Evolutionary conservation across 768 basidiomycete species (phyloP).

Genomic region (Suillus plorans): DNA sequence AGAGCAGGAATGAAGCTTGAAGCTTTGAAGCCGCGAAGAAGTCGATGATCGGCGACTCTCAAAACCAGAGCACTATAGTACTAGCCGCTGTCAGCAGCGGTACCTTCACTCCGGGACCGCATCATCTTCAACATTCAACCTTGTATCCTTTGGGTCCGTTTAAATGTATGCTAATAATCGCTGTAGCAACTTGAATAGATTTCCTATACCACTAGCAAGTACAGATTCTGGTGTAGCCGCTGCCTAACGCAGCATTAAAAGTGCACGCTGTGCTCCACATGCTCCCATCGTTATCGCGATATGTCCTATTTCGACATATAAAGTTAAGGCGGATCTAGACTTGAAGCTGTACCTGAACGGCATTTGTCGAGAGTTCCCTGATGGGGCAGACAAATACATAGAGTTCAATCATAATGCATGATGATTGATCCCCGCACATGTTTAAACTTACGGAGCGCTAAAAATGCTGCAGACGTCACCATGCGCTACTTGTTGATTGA

Average conservation of each 20-base stretch:
- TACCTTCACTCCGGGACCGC: not conserved
- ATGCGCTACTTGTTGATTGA: not conserved
- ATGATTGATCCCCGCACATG: not conserved
- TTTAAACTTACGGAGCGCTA: not conserved
- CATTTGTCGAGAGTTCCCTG: not conserved
- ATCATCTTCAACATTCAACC: not conserved
- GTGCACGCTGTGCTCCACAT: not conserved
- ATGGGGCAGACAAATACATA: not conserved
- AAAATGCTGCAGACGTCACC: not conserved
- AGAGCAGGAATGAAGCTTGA: not conserved
- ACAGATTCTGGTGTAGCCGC: not conserved
- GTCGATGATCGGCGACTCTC: not conserved
- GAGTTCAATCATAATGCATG: not conserved
- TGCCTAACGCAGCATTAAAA: not conserved
- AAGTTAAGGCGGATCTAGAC: not conserved
- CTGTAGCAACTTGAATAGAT: not conserved
- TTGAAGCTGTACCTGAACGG: not conserved
- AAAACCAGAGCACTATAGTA: not conserved
- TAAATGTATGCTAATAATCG: not conserved
- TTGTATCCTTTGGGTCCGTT: not conserved
- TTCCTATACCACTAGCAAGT: not conserved
- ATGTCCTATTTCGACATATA: not conserved
- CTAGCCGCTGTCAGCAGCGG: not conserved
- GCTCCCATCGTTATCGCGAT: not conserved
- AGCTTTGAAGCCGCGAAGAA: not conserved